Percentiles rank a stretch among this genome's conserved stretches.
Evolutionary conservation across 2,329 filamentous ascomycete genomes (phyloP).

Genomic region (Fusarium acutatum): DNA sequence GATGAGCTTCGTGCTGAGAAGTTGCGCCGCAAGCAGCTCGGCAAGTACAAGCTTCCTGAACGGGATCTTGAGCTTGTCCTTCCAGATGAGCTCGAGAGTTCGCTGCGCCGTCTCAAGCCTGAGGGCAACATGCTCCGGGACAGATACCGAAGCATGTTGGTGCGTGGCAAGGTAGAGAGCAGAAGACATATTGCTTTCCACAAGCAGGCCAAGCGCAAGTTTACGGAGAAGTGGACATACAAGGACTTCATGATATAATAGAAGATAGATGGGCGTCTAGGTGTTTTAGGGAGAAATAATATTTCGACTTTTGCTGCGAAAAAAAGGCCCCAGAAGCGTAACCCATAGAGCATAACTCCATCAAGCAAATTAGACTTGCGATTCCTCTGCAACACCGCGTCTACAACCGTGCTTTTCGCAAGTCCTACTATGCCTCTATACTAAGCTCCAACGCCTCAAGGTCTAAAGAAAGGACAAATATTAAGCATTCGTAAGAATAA

Average conservation of each 20-base stretch:
- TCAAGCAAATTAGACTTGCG: background rate
- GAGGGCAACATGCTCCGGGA: constrained; percentile 97
- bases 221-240: constrained; percentile 96
- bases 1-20: constrained; percentile 68
- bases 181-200: constrained; percentile 80
- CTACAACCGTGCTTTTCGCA: constrained; percentile 2
- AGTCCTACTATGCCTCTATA: background rate
- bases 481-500: background rate
- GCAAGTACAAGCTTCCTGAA: constrained; percentile 77
- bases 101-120: constrained; percentile 83
- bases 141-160: constrained; percentile 85
- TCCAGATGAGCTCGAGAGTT: constrained; percentile 83
- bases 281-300: constrained; percentile 33
- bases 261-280: constrained; percentile 16
- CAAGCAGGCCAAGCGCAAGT: constrained; percentile 82
- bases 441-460: constrained; percentile 18
- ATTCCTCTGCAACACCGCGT: background rate
- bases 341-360: background rate
- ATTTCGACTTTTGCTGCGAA: constrained; percentile 18
- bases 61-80: constrained; percentile 83
- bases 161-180: constrained; percentile 88
- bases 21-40: constrained; percentile 77
- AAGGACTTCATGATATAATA: constrained; percentile 77
- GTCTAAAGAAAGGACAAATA: constrained; percentile 1
- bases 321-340: background rate